Evolutionary conservation across 1,284 basidiomycete species (phyloP).

Genomic region (Ustilago crameri): DNA sequence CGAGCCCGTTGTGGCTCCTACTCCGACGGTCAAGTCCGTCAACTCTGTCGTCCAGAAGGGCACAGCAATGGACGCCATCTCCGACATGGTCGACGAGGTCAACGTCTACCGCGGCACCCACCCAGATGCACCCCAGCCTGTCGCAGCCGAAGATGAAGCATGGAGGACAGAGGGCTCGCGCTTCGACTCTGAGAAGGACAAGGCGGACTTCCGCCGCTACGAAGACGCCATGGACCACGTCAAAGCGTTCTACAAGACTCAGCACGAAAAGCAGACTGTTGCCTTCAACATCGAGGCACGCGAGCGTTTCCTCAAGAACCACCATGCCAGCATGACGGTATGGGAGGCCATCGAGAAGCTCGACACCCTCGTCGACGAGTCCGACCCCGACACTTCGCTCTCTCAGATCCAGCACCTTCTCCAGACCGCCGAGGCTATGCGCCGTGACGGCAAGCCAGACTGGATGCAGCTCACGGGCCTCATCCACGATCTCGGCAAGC

Average conservation of each 20-base stretch:
- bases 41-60: slow-evolving; percentile 29
- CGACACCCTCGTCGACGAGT: slow-evolving; percentile 86
- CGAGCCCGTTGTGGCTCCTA: slow-evolving; percentile 17
- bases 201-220: slow-evolving; percentile 72
- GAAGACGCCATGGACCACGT: slow-evolving; percentile 81
- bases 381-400: slow-evolving; percentile 74
- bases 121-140: slow-evolving; percentile 37
- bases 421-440: slow-evolving; percentile 90
- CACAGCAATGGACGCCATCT: slow-evolving; percentile 41
- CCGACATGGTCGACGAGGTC: slow-evolving; percentile 52
- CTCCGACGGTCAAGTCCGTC: slow-evolving; percentile 11
- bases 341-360: slow-evolving; percentile 93
- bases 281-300: slow-evolving; percentile 51
- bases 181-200: slow-evolving; percentile 83
- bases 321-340: slow-evolving; percentile 69
- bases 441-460: slow-evolving; percentile 79
- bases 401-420: slow-evolving; percentile 87
- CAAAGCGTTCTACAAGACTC: slow-evolving; percentile 86
- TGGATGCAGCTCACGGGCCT: slow-evolving; percentile 83
- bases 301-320: slow-evolving; percentile 41
- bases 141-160: slow-evolving; percentile 23
- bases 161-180: slow-evolving; percentile 69
- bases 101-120: slow-evolving; percentile 51
- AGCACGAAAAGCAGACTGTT: slow-evolving; percentile 81
- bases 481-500: slow-evolving; percentile 69